phyloP scores from a whole-genome alignment of 139 green algal genomes.

The Chlamydomonas sp. region DNA sequence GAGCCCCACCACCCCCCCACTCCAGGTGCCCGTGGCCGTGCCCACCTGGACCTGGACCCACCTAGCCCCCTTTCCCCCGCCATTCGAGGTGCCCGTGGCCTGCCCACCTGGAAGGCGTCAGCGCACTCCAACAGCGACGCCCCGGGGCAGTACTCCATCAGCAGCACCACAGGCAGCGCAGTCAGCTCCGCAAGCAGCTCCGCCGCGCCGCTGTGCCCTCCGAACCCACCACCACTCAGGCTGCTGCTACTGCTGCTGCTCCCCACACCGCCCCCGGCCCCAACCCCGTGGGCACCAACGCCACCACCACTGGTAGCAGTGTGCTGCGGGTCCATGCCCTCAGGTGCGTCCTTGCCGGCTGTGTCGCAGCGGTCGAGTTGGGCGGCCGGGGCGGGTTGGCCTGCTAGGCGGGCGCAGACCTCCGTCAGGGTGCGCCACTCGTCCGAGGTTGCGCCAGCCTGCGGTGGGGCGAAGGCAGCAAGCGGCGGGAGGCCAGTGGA shows the following conservation, averaged over 20 bases:
- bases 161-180: conserved; percentile 61
- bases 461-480: background rate
- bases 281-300: too few relatives aligned
- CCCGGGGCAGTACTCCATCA: conserved; percentile 82
- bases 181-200: conserved; percentile 70
- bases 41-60: too few relatives aligned
- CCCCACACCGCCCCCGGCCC: too few relatives aligned
- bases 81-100: background rate
- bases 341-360: too few relatives aligned
- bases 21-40: too few relatives aligned
- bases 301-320: too few relatives aligned
- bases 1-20: too few relatives aligned
- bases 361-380: background rate
- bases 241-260: too few relatives aligned
- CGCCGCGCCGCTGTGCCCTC: background rate
- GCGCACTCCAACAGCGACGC: conserved; percentile 50
- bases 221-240: too few relatives aligned
- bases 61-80: too few relatives aligned
- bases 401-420: background rate
- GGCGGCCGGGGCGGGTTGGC: too few relatives aligned
- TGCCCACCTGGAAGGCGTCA: conserved; percentile 53
- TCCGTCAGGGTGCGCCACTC: conserved; percentile 33
- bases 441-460: conserved; percentile 35
- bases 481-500: background rate
- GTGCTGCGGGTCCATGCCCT: too few relatives aligned